phyloP scores from a whole-genome alignment of 2,329 filamentous ascomycete genomes.

The Scytalidium sp. region DNA sequence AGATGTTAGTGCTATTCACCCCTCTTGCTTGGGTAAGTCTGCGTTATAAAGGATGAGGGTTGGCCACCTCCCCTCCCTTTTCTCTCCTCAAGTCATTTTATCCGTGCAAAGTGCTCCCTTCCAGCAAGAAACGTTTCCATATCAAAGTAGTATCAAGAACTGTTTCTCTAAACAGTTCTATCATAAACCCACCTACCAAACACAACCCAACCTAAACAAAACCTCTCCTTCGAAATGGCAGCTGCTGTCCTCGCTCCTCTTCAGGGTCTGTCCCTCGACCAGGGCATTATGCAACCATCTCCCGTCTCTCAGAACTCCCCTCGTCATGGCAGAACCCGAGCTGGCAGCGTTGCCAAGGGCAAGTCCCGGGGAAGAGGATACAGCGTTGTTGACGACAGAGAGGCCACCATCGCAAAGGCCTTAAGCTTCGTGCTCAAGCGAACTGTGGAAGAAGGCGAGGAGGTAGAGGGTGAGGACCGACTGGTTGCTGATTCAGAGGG shows the following conservation, averaged over 20 bases:
- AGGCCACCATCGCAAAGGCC: slow-evolving; percentile 37
- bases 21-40: neutral
- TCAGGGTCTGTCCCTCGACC: slow-evolving; percentile 21
- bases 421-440: slow-evolving; percentile 39
- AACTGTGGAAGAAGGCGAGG: slow-evolving; percentile 30
- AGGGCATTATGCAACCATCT: slow-evolving; percentile 29
- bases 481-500: slow-evolving; percentile 36
- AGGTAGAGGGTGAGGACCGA: slow-evolving; percentile 35
- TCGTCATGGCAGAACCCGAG: slow-evolving; percentile 26
- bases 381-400: slow-evolving; percentile 38
- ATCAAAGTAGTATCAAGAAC: neutral
- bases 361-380: slow-evolving; percentile 34
- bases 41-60: neutral
- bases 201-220: neutral
- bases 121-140: too few relatives aligned
- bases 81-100: neutral
- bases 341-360: slow-evolving; percentile 29
- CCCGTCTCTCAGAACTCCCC: slow-evolving; percentile 25
- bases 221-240: slow-evolving; percentile 19
- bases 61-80: neutral
- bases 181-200: neutral
- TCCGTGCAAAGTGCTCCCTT: too few relatives aligned
- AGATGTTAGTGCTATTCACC: neutral
- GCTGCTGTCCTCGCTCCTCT: slow-evolving; percentile 25
- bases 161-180: neutral